These are phyloP conservation scores for Canariomyces notabilis DNA, from an alignment of 2,329 filamentous ascomycete genomes.

Conservation along the genomic window DNA sequence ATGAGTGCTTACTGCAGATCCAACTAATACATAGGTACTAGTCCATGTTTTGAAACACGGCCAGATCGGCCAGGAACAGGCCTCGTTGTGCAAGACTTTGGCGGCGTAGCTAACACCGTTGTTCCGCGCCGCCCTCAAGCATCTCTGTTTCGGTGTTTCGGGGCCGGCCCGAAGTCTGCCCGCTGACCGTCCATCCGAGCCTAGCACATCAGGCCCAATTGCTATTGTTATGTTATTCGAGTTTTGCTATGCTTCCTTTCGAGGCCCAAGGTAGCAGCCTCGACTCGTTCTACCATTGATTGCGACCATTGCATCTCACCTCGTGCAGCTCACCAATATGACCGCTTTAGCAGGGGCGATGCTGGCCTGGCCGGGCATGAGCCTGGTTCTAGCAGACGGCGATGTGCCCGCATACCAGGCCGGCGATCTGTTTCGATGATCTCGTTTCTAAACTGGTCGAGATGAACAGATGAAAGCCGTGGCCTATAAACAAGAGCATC, in stretches of 20 bases:
- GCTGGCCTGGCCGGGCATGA: conserved; percentile 7
- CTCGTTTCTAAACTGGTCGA: conserved; percentile 3
- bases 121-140: conserved; percentile 15
- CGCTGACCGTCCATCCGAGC: conserved; percentile 1
- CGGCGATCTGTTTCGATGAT: conserved; percentile 13
- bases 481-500: conserved; percentile 1
- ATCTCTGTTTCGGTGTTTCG: conserved; percentile 11
- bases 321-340: neutral
- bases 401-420: conserved; percentile 8
- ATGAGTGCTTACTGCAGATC: too few species aligned
- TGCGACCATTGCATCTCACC: conserved; percentile 3
- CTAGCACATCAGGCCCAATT: neutral
- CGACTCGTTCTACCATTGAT: neutral
- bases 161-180: conserved; percentile 12
- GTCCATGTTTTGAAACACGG: conserved; percentile 13
- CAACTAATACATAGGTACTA: neutral
- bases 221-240: neutral
- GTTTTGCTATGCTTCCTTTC: neutral
- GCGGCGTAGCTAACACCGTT: conserved; percentile 5
- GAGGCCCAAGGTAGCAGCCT: neutral
- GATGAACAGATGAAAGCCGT: conserved; percentile 8
- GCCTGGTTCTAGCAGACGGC: conserved; percentile 3
- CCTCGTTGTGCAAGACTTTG: conserved; percentile 7
- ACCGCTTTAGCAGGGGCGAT: conserved; percentile 1
- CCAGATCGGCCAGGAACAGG: conserved; percentile 4